phyloP scores from a whole-genome alignment of 805 yeast species.

The Saccharomycopsis javanensis region DNA sequence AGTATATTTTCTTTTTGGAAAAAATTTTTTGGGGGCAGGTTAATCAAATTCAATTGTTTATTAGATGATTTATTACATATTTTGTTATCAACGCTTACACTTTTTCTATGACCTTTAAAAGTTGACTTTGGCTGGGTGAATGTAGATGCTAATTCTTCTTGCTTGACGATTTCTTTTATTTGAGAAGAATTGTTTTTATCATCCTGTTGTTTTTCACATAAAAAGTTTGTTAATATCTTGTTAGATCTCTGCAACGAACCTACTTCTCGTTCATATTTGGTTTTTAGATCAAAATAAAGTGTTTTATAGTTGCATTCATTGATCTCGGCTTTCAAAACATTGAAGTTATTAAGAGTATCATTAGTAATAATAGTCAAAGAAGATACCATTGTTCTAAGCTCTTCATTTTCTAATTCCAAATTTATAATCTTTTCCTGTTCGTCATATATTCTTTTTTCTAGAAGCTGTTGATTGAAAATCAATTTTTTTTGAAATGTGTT shows the following conservation, averaged over 20 bases:
- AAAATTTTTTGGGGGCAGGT: neutral
- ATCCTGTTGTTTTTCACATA: neutral
- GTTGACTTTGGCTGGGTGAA: neutral
- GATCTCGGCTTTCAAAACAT: neutral
- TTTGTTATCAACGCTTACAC: neutral
- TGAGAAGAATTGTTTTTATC: neutral
- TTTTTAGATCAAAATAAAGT: neutral
- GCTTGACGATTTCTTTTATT: neutral
- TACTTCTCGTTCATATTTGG: constrained; percentile 1
- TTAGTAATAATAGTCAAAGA: neutral
- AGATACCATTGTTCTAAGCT: constrained; percentile 1
- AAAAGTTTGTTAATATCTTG: constrained; percentile 11
- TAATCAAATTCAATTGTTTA: neutral
- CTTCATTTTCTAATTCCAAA: constrained; percentile 8
- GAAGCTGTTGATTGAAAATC: neutral
- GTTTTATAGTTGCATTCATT: neutral
- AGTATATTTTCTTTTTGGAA: neutral
- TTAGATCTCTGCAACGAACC: constrained; percentile 11
- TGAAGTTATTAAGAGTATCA: constrained; percentile 2
- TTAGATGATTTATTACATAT: neutral
- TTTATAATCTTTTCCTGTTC: constrained; percentile 5
- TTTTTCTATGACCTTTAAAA: neutral
- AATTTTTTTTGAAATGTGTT: neutral
- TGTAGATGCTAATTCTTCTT: neutral
- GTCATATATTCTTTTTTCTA: neutral